These are phyloP conservation scores for Diaporthe sp. DNA, from an alignment of 2,329 filamentous ascomycete species.

Conservation along the genomic window DNA sequence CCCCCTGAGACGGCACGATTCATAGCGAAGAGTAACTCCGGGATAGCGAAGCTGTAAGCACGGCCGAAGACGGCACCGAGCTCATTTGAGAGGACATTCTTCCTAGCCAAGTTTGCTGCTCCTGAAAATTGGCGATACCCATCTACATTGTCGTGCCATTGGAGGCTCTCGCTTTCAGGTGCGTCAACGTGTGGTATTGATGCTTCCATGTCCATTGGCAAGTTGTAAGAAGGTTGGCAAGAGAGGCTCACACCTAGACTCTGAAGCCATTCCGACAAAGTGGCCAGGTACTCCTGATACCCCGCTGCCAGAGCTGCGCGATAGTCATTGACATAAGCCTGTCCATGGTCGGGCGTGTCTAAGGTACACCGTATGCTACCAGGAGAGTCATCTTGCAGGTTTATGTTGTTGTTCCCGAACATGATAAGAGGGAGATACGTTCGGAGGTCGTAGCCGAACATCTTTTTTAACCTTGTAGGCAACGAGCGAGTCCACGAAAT, in stretches of 20 bases:
- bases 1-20: conserved; percentile 56
- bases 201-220: conserved; percentile 58
- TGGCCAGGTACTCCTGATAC: conserved; percentile 14
- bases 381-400: neutral
- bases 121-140: conserved; percentile 56
- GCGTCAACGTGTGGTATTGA: conserved; percentile 54
- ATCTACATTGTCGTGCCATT: conserved; percentile 54
- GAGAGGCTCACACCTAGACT: conserved; percentile 54
- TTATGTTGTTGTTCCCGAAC: conserved; percentile 10
- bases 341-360: neutral
- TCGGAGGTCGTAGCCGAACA: conserved; percentile 52
- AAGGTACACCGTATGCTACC: neutral
- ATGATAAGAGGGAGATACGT: conserved; percentile 51
- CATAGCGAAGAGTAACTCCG: conserved; percentile 51
- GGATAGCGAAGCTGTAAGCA: conserved; percentile 47
- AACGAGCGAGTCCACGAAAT: conserved; percentile 55
- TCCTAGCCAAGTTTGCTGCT: conserved; percentile 54
- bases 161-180: conserved; percentile 58
- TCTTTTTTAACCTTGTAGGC: conserved; percentile 47
- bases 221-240: conserved; percentile 56
- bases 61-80: conserved; percentile 47
- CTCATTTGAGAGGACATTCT: conserved; percentile 56
- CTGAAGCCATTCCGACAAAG: conserved; percentile 47
- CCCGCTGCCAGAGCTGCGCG: conserved; percentile 7
- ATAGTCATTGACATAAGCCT: conserved; percentile 1